These are phyloP conservation scores for Trichosporon sp. DNA, from an alignment of 1,284 basidiomycete genomes.

Conservation along the genomic window DNA sequence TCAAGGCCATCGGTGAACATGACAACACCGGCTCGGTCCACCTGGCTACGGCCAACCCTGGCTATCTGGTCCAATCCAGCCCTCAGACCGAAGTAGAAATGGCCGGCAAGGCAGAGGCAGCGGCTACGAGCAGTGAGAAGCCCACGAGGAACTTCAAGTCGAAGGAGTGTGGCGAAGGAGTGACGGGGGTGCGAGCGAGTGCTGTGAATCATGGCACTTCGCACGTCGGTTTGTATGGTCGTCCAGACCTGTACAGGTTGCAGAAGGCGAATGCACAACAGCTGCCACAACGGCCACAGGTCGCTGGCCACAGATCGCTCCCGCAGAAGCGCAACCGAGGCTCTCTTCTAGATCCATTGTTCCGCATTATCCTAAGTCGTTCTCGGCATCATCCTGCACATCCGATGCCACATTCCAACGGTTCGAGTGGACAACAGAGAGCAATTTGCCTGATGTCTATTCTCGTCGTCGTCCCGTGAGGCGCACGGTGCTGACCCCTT, in stretches of 20 bases:
- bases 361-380: neutral
- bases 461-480: neutral
- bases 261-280: too few species aligned
- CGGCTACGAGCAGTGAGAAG: slow-evolving; percentile 13
- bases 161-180: neutral
- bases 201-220: neutral
- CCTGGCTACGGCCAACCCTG: neutral
- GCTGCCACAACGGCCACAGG: neutral
- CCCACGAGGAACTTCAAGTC: slow-evolving; percentile 22
- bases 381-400: neutral
- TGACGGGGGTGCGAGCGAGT: neutral
- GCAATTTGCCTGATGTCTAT: neutral
- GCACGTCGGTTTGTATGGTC: neutral
- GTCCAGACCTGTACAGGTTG: too few species aligned
- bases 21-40: slow-evolving; percentile 13
- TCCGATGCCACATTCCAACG: neutral
- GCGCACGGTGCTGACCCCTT: neutral
- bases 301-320: too few species aligned
- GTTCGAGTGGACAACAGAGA: too few species aligned
- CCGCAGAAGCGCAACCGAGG: neutral
- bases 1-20: slow-evolving; percentile 22
- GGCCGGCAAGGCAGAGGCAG: neutral
- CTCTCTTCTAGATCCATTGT: neutral
- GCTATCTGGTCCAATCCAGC: slow-evolving; percentile 7
- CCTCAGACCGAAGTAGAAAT: slow-evolving; percentile 3